These are phyloP conservation scores for Suillus occidentalis DNA, from an alignment of 768 basidiomycete species.

Conservation along the genomic window DNA sequence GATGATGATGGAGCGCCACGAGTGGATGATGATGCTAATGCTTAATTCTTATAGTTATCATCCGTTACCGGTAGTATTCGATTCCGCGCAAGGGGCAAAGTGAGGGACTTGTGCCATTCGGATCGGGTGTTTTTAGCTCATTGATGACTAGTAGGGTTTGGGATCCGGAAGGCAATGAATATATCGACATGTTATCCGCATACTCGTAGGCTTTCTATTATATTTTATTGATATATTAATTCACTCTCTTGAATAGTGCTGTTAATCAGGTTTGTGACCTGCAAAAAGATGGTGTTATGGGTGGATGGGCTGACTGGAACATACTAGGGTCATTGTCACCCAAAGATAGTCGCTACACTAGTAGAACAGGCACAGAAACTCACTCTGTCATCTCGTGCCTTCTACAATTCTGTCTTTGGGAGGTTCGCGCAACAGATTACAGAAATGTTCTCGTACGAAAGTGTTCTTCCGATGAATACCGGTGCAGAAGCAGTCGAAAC, in stretches of 20 bases:
- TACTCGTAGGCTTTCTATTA: slow-evolving; percentile 71
- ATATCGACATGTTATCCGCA: slow-evolving; percentile 97
- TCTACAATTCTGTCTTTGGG: slow-evolving; percentile 92
- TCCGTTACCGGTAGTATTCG: slow-evolving; percentile 93
- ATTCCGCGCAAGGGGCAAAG: slow-evolving; percentile 86
- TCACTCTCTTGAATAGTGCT: slow-evolving; percentile 48
- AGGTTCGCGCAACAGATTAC: slow-evolving; percentile 86
- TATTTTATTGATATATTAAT: slow-evolving; percentile 8
- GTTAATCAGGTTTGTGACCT: slow-evolving; percentile 73
- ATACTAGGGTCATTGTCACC: slow-evolving; percentile 85
- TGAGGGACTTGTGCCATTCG: slow-evolving; percentile 51
- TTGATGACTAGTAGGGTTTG: slow-evolving; percentile 57
- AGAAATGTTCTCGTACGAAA: slow-evolving; percentile 85
- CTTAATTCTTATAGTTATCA: slow-evolving; percentile 77
- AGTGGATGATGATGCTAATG: slow-evolving; percentile 31
- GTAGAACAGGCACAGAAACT: slow-evolving; percentile 84
- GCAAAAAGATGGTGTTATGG: neutral
- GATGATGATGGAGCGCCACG: slow-evolving; percentile 25
- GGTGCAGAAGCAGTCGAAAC: slow-evolving; percentile 99
- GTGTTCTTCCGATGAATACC: slow-evolving; percentile 98
- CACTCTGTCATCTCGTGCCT: slow-evolving; percentile 93
- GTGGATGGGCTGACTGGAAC: slow-evolving; percentile 11
- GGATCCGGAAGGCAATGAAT: slow-evolving; percentile 94
- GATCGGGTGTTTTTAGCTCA: slow-evolving; percentile 7
- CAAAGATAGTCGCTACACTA: slow-evolving; percentile 79